Evolutionary conservation across 169 alveolate species (phyloP).

Genomic region (Sarcocystis neurona): DNA sequence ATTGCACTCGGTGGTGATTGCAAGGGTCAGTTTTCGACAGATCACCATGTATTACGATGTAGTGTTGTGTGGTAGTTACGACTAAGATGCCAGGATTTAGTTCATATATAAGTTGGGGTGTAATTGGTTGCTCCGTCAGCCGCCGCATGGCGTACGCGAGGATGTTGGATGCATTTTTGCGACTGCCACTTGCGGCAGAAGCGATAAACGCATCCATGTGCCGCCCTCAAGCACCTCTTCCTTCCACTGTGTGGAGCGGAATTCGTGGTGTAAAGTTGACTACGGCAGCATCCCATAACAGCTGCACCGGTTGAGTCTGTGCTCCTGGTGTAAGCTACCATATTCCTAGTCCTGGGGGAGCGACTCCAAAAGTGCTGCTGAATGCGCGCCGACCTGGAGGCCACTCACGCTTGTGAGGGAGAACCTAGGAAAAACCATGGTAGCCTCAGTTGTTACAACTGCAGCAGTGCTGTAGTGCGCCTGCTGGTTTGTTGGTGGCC

Average conservation of each 20-base stretch:
- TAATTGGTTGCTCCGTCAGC: background rate
- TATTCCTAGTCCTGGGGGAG: slow-evolving; percentile 58
- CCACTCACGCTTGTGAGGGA: slow-evolving; percentile 55
- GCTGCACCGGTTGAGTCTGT: slow-evolving; percentile 50
- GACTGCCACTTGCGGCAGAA: slow-evolving; percentile 6
- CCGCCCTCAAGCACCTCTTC: slow-evolving; percentile 40
- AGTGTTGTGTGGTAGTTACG: background rate
- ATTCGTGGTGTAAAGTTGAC: slow-evolving; percentile 39
- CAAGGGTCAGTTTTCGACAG: background rate
- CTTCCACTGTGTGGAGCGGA: background rate
- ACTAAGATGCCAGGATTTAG: background rate
- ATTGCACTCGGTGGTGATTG: no score
- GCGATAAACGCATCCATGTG: slow-evolving; percentile 55
- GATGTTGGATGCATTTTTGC: background rate
- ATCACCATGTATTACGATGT: background rate
- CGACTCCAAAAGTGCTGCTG: background rate
- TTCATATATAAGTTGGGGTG: background rate
- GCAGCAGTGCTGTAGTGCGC: background rate
- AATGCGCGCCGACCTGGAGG: background rate
- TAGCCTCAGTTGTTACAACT: background rate
- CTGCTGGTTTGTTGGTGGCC: background rate
- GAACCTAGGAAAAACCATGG: slow-evolving; percentile 60
- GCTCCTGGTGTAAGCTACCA: slow-evolving; percentile 34
- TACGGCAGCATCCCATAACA: slow-evolving; percentile 52
- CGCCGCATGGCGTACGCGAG: background rate